phyloP scores from a whole-genome alignment of 2,329 filamentous ascomycete species.

The Talaromyces albobiverticillius region DNA sequence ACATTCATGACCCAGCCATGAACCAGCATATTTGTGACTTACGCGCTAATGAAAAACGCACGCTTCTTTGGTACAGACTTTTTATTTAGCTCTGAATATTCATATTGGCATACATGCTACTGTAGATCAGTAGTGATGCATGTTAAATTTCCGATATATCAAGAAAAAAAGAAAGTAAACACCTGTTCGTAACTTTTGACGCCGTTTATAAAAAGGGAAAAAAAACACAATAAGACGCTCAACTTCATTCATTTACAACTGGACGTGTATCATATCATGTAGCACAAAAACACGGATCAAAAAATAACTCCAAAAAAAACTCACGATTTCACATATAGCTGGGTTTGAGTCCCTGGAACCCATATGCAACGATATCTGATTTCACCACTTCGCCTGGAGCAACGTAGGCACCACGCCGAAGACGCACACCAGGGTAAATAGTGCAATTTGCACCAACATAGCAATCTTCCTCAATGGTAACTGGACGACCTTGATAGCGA shows the following conservation, averaged over 20 bases:
- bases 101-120: not conserved
- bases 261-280: slow-evolving; percentile 5
- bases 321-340: slow-evolving; percentile 34
- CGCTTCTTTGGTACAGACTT: too few relatives aligned
- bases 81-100: not conserved
- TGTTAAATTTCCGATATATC: not conserved
- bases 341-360: slow-evolving; percentile 41
- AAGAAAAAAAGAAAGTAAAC: too few relatives aligned
- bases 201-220: not conserved
- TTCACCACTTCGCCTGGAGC: slow-evolving; percentile 45
- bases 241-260: slow-evolving; percentile 4
- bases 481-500: slow-evolving; percentile 65
- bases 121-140: not conserved
- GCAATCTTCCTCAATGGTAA: slow-evolving; percentile 73
- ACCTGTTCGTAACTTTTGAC: not conserved
- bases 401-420: slow-evolving; percentile 42
- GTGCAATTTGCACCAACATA: slow-evolving; percentile 63
- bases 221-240: not conserved
- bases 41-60: not conserved
- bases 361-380: slow-evolving; percentile 41
- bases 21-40: not conserved
- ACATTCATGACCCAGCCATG: not conserved
- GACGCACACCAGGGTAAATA: slow-evolving; percentile 50
- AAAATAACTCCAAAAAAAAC: not conserved
- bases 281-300: not conserved